Conservation (phyloP, 345 rosid species). For the Draba incana region DNA sequence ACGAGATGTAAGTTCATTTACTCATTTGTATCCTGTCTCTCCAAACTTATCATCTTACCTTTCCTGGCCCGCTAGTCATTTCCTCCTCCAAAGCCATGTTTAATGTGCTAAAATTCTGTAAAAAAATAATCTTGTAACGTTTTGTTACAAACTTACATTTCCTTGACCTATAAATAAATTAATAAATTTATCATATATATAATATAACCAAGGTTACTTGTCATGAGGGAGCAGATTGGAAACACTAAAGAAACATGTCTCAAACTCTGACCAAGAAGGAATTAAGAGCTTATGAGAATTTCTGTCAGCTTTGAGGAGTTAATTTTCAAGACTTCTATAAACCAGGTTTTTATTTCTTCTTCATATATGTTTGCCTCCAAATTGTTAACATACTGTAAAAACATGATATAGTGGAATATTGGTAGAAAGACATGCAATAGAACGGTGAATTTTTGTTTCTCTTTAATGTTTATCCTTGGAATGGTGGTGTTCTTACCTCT, state of each 20-base stretch:
- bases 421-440: too few relatives aligned
- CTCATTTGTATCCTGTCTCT: neutral
- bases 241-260: constrained; percentile 11
- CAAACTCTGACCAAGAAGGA: constrained; percentile 10
- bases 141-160: too few relatives aligned
- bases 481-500: neutral
- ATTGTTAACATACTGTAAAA: too few relatives aligned
- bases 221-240: constrained; percentile 15
- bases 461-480: neutral
- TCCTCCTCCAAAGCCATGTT: too few relatives aligned
- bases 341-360: neutral
- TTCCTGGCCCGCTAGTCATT: too few relatives aligned
- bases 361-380: too few relatives aligned
- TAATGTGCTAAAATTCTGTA: too few relatives aligned
- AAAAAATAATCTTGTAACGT: too few relatives aligned
- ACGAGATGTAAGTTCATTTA: constrained; percentile 43
- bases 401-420: too few relatives aligned
- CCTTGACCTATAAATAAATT: too few relatives aligned
- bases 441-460: neutral
- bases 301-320: constrained; percentile 34
- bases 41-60: too few relatives aligned
- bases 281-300: constrained; percentile 30
- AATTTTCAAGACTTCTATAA: constrained; percentile 26
- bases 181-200: too few relatives aligned
- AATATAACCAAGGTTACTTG: neutral